Base-by-base conservation (phyloP, 1,139 yeast genomes). In the Magnusiomyces tetraspermus region DNA sequence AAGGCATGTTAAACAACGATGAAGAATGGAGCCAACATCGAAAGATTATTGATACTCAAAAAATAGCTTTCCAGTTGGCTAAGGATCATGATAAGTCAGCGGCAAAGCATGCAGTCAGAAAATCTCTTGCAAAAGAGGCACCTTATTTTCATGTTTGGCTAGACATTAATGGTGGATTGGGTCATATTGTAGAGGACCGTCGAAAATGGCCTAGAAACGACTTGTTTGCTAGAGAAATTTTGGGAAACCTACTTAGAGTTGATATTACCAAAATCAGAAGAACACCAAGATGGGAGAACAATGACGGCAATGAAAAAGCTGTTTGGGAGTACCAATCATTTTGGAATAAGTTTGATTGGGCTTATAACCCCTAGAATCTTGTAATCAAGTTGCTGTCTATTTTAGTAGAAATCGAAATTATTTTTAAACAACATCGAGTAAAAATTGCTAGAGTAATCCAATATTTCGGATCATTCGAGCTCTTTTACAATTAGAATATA, bases 101-200 rank as follows among this genome's bases (percentile, higher is more conserved):
- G 6, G 51, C 51, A 2, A 60, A 61, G 33, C 63, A 60, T 38
- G 71, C 71, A 3, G 71, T 75, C 52, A 63, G 71, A 22, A 58
- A 63, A 13, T 61, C 67, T n/a, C 69, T 76, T 42, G 76, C 77
- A 1, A 69, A 73, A 51, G 76, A 76, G 53, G 73, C 78, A 3
- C 76, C 78, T 0, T 76, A 70, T 58, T 76, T 74, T 59, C 80
- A 76, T 58, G 76, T 73, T 3, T 77, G 80, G 80, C 64, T 74
- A 53, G 66, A 64, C 30, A 52, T 72, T 11, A 68, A 72, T 33
- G 79, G 79, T 11, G 80, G 80, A 0, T 53, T 73, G 46, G 80
- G 78, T 1, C 80, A 76, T 60, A 73, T 76, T n/a, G 69, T 76
- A 5, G 79, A 76, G 53, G 69, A 73, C 50, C 58, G 23, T 22